phyloP scores from a whole-genome alignment of 106 monocot genomes.

The Dendrobium officinale region DNA sequence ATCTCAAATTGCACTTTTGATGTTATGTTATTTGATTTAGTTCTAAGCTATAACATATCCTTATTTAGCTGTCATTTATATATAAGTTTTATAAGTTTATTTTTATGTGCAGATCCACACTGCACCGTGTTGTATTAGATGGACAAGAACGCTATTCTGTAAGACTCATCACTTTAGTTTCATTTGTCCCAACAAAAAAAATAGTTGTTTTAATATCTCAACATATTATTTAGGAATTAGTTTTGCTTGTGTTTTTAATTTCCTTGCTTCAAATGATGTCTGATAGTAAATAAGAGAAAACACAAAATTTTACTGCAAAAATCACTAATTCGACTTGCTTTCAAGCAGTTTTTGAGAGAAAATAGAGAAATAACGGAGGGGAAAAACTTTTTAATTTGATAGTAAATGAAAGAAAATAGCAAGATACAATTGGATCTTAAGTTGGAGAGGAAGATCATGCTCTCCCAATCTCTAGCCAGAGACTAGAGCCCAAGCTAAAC shows the following conservation, averaged over 20 bases:
- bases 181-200: background rate
- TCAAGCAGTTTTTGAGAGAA: too few species aligned
- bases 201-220: background rate
- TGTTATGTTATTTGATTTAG: background rate
- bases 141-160: slow-evolving; percentile 3
- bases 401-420: too few species aligned
- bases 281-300: too few species aligned
- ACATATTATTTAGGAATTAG: background rate
- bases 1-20: background rate
- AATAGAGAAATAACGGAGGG: too few species aligned
- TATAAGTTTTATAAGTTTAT: background rate
- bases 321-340: too few species aligned
- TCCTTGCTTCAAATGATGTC: background rate
- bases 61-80: background rate
- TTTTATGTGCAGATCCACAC: background rate
- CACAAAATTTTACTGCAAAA: too few species aligned
- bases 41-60: background rate
- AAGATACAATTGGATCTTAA: too few species aligned
- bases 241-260: background rate
- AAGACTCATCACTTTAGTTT: background rate
- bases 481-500: too few species aligned
- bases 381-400: too few species aligned
- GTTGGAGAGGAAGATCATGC: too few species aligned
- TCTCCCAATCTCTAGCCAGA: too few species aligned
- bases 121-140: background rate